Evolutionary conservation across 768 basidiomycete genomes (phyloP).

Genomic region (Pisolithus marmoratus): DNA sequence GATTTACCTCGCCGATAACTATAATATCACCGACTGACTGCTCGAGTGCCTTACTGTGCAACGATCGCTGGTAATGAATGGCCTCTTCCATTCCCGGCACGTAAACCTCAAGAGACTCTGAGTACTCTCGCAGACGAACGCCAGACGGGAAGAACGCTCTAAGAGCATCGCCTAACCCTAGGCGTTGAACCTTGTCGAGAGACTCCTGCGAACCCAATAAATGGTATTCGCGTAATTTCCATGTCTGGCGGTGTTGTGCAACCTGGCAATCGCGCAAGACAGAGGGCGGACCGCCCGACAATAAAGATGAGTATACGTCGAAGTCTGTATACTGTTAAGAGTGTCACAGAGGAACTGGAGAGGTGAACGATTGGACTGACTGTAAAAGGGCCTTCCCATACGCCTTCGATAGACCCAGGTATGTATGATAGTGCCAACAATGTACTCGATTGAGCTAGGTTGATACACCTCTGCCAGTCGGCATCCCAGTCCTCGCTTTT

Average conservation of each 20-base stretch:
- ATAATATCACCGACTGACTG: conserved; percentile 50
- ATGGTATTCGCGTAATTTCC: conserved; percentile 80
- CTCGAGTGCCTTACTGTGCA: conserved; percentile 19
- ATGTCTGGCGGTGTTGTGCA: conserved; percentile 84
- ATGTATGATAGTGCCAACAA: conserved; percentile 43
- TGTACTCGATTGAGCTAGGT: conserved; percentile 29
- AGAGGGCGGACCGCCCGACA: conserved; percentile 61
- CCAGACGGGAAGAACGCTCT: conserved; percentile 56
- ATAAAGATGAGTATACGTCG: conserved; percentile 70
- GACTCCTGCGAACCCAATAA: conserved; percentile 34
- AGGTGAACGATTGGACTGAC: conserved; percentile 37
- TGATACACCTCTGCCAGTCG: conserved; percentile 60
- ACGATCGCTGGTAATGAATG: conserved; percentile 24
- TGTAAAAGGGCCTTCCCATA: conserved; percentile 78
- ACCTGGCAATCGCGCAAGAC: conserved; percentile 69
- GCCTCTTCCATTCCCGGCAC: conserved; percentile 34
- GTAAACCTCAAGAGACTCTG: conserved; percentile 41
- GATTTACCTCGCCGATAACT: conserved; percentile 63
- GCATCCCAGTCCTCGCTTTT: conserved; percentile 58
- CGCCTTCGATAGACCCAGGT: conserved; percentile 67
- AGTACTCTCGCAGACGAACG: conserved; percentile 42
- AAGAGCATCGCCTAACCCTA: conserved; percentile 57
- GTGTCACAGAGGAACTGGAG: background rate
- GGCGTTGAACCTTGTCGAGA: conserved; percentile 20
- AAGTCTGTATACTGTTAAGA: conserved; percentile 74